Conservation (phyloP, 2,329 filamentous ascomycete species). For the Alternaria novae-zelandiae region DNA sequence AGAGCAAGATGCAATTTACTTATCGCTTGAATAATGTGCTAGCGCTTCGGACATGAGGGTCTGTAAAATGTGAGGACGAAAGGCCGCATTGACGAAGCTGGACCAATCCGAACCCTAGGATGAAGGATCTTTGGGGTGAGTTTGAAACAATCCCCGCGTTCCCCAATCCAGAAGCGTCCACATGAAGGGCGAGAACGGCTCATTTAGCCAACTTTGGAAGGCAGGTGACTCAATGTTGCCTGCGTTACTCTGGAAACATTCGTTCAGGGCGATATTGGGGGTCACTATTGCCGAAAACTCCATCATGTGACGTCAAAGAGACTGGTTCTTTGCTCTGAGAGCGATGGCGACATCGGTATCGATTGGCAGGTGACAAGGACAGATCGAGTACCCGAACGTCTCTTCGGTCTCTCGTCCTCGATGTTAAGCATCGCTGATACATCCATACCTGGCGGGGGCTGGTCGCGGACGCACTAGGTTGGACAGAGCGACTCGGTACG, state of each 20-base stretch:
- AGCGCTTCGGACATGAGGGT: neutral
- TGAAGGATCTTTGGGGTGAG: neutral
- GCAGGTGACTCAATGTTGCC: neutral
- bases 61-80: no score
- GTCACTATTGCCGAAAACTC: neutral
- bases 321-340: rapidly evolving
- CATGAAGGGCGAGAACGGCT: neutral
- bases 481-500: neutral
- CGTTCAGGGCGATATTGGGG: neutral
- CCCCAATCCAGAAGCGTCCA: neutral
- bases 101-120: neutral
- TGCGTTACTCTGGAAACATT: neutral
- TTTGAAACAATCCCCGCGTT: neutral
- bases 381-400: neutral
- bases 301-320: neutral
- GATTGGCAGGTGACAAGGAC: neutral
- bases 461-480: neutral
- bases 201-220: neutral
- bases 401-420: neutral
- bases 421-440: neutral
- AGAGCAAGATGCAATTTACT: neutral
- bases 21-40: neutral
- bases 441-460: neutral
- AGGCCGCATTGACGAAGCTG: neutral
- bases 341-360: neutral